phyloP scores from a whole-genome alignment of 2,329 filamentous ascomycete species.

The Pochonia chlamydosporia region DNA sequence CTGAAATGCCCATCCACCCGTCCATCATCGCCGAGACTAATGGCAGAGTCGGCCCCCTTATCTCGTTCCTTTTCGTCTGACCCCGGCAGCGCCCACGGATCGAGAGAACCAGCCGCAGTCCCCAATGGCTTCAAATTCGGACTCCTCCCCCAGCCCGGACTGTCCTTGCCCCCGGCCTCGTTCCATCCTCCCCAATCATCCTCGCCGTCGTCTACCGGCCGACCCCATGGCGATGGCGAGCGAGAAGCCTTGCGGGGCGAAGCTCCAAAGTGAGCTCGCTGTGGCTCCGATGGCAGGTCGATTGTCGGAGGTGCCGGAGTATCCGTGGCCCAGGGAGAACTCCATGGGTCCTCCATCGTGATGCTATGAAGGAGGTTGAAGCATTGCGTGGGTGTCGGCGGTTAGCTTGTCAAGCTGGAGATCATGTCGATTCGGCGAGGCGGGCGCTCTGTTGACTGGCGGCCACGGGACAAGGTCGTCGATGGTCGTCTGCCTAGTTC shows the following conservation, averaged over 20 bases:
- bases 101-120: slow-evolving; percentile 19
- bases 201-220: not conserved
- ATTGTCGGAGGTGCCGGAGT: slow-evolving; percentile 30
- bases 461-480: too few species aligned
- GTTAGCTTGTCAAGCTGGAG: too few species aligned
- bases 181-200: slow-evolving; percentile 31
- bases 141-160: slow-evolving; percentile 26
- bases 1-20: not conserved
- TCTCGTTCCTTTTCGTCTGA: slow-evolving; percentile 10
- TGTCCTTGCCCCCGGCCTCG: slow-evolving; percentile 18
- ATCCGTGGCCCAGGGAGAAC: slow-evolving; percentile 50
- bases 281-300: slow-evolving; percentile 27
- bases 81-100: slow-evolving; percentile 17
- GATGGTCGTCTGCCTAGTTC: too few species aligned
- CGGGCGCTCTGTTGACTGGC: not conserved
- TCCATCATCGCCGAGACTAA: slow-evolving; percentile 19
- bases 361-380: not conserved
- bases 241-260: slow-evolving; percentile 17
- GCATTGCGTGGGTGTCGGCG: not conserved
- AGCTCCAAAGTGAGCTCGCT: slow-evolving; percentile 22
- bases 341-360: slow-evolving; percentile 58
- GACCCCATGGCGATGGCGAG: slow-evolving; percentile 21
- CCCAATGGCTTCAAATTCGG: slow-evolving; percentile 23
- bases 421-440: not conserved
- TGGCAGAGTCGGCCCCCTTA: slow-evolving; percentile 24